Percentiles rank a stretch among this genome's conserved stretches.
Evolutionary conservation across 257 asterid species (phyloP).

Genomic region (Echites panduratus): DNA sequence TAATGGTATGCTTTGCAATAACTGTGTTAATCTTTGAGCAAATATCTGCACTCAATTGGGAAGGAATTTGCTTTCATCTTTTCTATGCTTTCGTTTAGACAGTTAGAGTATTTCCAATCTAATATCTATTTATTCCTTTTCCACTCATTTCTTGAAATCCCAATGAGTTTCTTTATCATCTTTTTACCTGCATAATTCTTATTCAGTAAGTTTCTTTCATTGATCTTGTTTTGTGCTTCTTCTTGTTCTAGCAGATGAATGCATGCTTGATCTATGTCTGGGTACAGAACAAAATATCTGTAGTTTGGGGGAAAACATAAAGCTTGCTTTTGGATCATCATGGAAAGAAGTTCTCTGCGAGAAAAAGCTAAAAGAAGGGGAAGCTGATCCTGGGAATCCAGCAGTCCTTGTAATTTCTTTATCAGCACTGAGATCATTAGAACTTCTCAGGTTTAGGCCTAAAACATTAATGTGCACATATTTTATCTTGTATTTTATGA

Average conservation of each 20-base stretch:
- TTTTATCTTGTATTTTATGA: neutral
- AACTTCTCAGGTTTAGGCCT: constrained; percentile 61
- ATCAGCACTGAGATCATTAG: constrained; percentile 77
- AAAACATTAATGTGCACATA: neutral
- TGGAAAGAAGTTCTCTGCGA: constrained; percentile 64
- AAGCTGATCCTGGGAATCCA: constrained; percentile 75
- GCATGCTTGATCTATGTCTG: constrained; percentile 52
- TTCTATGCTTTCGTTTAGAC: neutral
- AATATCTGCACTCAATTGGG: neutral
- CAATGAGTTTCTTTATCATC: neutral
- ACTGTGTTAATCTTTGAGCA: neutral
- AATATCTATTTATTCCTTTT: neutral
- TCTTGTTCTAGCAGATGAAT: constrained; percentile 36
- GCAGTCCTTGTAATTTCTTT: constrained; percentile 73
- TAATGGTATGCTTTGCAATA: neutral
- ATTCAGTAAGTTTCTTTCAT: neutral
- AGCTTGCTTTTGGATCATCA: constrained; percentile 66
- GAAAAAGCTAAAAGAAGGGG: constrained; percentile 50
- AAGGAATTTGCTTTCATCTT: neutral
- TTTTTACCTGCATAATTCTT: neutral
- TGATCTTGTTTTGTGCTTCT: neutral
- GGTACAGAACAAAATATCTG: constrained; percentile 27
- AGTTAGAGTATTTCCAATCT: neutral
- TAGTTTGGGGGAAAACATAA: constrained; percentile 53
- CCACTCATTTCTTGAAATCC: neutral